Evolutionary conservation across 331 rosid genomes (phyloP), one percentile per base, ranked within the genome.

Genomic region (Saraca asoca): DNA sequence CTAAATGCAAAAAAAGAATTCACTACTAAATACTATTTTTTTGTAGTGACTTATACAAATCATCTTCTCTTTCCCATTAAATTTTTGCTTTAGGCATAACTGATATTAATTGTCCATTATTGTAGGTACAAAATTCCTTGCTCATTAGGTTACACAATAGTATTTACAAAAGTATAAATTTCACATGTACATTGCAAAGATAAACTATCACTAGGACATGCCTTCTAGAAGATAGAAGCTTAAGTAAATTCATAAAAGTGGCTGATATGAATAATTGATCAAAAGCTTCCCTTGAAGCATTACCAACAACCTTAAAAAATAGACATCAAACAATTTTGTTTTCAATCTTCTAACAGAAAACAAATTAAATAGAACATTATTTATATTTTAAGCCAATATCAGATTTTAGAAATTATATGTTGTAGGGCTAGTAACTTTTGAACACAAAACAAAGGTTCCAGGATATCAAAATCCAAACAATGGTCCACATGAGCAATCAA

Each of bases 211-310:
- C 38, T 20, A 51, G 52, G 63, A 81, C 87, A 53, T 78, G 90
- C 98, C 98, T 93, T 68, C 87, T 80, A 70, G 90, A 93, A 39
- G 98, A 96, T 39, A 97, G 98, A 80, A 93, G 95, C 90, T 93
- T 93, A 29, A 93, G 82, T 54, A 93, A 86, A 81, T 93, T 93
- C 98, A 93, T 93, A 75, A 97, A 93, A 69, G 98, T 93, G 58
- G 98, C 98, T 14, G 98, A 78, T 63, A 97, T 93, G 1, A 97
- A 97, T 68, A 93, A 74, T 51, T 97, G 88, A 57, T 87, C 95
- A 70, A 88, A 90, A 75, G 96, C 95, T 82, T 90, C 97, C 35
- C 87, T 97, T 44, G 93, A 55, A 68, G 95, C 96, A 84, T 42
- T 83, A 63, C 98, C 96, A 66, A 87, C 95, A 63, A 97, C 95